phyloP scores from a whole-genome alignment of 108 stramenopile species.

The Cylindrotheca closterium region DNA sequence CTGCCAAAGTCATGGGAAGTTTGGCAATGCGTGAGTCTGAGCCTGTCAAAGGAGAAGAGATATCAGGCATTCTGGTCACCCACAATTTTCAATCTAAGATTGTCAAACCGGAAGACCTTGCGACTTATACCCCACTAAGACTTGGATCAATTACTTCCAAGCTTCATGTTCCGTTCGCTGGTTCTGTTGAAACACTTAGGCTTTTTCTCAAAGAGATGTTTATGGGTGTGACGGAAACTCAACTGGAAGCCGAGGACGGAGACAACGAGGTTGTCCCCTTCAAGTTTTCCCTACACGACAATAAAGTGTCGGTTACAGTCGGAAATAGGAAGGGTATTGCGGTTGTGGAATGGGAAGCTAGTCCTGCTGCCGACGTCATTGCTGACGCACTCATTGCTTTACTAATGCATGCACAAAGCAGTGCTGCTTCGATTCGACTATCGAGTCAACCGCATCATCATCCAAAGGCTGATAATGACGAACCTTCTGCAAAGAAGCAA shows the following conservation, averaged over 20 bases:
- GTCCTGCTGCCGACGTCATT: conserved; percentile 88
- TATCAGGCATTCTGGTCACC: conserved; percentile 80
- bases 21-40: conserved; percentile 59
- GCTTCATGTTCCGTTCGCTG: conserved; percentile 88
- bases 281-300: conserved; percentile 65
- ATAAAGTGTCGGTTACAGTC: conserved; percentile 61
- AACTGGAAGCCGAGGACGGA: conserved; percentile 23
- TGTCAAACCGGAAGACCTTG: conserved; percentile 80
- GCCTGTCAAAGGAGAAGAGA: conserved; percentile 63
- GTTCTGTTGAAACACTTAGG: conserved; percentile 65
- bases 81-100: conserved; percentile 86
- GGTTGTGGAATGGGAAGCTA: conserved; percentile 87
- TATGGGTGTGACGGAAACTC: conserved; percentile 55
- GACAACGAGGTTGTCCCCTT: conserved; percentile 11
- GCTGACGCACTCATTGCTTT: conserved; percentile 92
- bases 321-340: conserved; percentile 67
- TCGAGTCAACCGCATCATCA: conserved; percentile 86
- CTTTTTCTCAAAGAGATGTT: conserved; percentile 87
- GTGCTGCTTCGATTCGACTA: conserved; percentile 83
- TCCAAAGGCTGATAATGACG: conserved; percentile 34
- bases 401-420: conserved; percentile 89
- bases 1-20: conserved; percentile 88
- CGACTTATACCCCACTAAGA: conserved; percentile 87
- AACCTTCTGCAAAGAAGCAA: conserved; percentile 37
- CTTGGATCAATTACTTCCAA: conserved; percentile 78